A percentile compares a stretch with the other conserved stretches of the same genome.
These are phyloP conservation scores for Capronia epimyces DNA, from an alignment of 2,329 filamentous ascomycete species.

Conservation along the genomic window DNA sequence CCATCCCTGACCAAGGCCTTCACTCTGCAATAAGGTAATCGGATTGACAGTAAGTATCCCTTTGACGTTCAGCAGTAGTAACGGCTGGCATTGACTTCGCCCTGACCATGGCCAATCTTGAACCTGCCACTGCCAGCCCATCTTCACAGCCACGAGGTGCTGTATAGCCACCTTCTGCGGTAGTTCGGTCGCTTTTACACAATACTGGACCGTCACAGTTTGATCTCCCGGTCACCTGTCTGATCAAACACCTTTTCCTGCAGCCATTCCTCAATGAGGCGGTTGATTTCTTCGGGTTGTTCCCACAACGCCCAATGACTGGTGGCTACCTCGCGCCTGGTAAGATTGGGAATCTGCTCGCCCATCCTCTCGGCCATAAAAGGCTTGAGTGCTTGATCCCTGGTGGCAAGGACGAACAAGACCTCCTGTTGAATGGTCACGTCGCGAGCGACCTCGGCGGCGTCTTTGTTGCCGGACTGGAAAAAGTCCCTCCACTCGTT, in stretches of 20 bases:
- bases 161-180: background rate
- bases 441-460: slow-evolving; percentile 1
- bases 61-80: no score
- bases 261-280: slow-evolving; percentile 62
- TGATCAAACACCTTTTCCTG: slow-evolving; percentile 48
- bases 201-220: slow-evolving; percentile 9
- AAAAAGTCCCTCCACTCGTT: slow-evolving; percentile 56
- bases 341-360: slow-evolving; percentile 51
- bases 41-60: no score
- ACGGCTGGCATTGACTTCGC: no score
- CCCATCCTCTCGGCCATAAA: slow-evolving; percentile 69
- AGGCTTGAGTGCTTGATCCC: slow-evolving; percentile 68
- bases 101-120: no score
- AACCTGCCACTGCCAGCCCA: no score
- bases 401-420: slow-evolving; percentile 67
- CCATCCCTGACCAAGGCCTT: no score
- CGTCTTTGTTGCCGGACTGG: slow-evolving; percentile 10
- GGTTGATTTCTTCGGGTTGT: slow-evolving; percentile 65
- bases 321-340: slow-evolving; percentile 59
- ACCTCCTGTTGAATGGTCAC: slow-evolving; percentile 34
- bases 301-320: slow-evolving; percentile 82
- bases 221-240: slow-evolving; percentile 35
- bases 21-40: no score
- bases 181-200: no score
- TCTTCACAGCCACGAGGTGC: no score